Evolutionary conservation across 192 early-diverging fungal species (phyloP).

Genomic region (Podila epigama): DNA sequence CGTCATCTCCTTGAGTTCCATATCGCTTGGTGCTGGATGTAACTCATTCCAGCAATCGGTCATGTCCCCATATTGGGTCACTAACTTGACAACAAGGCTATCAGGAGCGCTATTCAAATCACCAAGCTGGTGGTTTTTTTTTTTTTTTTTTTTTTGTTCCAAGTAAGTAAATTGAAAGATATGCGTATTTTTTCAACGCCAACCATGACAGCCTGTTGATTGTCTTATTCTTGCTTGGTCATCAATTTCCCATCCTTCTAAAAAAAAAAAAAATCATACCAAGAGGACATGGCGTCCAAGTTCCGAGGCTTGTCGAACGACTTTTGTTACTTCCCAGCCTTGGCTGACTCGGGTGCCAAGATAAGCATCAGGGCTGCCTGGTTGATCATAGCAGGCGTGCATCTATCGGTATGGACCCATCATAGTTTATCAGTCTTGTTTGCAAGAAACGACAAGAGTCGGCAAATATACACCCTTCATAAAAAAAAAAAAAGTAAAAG

Average conservation of each 20-base stretch:
- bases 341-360: conserved; percentile 57
- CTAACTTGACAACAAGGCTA: conserved; percentile 43
- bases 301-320: conserved; percentile 50
- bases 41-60: conserved; percentile 57
- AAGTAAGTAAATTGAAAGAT: too few relatives aligned
- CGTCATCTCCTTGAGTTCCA: background rate
- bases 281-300: conserved; percentile 63
- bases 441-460: background rate
- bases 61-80: conserved; percentile 53
- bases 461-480: background rate
- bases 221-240: too few relatives aligned
- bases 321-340: conserved; percentile 58
- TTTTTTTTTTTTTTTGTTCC: background rate
- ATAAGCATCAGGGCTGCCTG: conserved; percentile 53
- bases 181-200: too few relatives aligned
- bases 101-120: conserved; percentile 60
- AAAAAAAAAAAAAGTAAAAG: background rate
- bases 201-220: background rate
- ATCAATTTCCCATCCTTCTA: background rate
- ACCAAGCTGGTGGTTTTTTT: conserved; percentile 48
- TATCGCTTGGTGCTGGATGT: conserved; percentile 12
- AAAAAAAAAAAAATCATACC: conserved; percentile 41
- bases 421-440: background rate
- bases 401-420: conserved; percentile 46
- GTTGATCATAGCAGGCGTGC: conserved; percentile 60